These are phyloP conservation scores for Penicillium sp. DNA, from an alignment of 2,329 filamentous ascomycete genomes.

Conservation along the genomic window DNA sequence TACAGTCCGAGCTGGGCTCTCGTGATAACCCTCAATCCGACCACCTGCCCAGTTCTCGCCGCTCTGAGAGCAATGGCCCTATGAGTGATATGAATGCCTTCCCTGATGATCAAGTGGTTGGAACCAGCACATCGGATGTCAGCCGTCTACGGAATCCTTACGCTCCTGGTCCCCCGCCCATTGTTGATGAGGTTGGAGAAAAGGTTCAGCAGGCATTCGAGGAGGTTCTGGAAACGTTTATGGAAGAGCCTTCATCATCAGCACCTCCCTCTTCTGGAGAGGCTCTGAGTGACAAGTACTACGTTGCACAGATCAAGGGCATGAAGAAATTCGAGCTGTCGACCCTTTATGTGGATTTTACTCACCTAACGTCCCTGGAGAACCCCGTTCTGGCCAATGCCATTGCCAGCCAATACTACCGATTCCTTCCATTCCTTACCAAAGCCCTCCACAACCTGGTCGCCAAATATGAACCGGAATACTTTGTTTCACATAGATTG, in stretches of 20 bases:
- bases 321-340: conserved; percentile 58
- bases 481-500: conserved; percentile 88
- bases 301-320: conserved; percentile 61
- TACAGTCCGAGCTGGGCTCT: conserved; percentile 41
- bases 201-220: conserved; percentile 59
- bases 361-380: conserved; percentile 70
- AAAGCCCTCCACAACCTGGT: conserved; percentile 88
- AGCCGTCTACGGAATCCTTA: conserved; percentile 48
- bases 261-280: conserved; percentile 51
- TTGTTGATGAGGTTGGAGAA: conserved; percentile 58
- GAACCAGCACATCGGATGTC: conserved; percentile 47
- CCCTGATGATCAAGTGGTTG: conserved; percentile 58
- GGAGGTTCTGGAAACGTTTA: conserved; percentile 57
- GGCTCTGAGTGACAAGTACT: conserved; percentile 58
- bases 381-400: conserved; percentile 79
- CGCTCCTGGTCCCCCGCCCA: conserved; percentile 51
- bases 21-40: conserved; percentile 34
- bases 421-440: conserved; percentile 86
- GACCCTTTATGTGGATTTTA: conserved; percentile 64
- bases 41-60: conserved; percentile 51
- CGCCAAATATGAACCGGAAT: conserved; percentile 86
- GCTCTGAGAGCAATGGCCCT: conserved; percentile 47
- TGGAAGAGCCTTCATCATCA: conserved; percentile 54
- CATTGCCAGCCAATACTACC: conserved; percentile 86
- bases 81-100: conserved; percentile 56